phyloP scores from a whole-genome alignment of 2,329 filamentous ascomycete species.

The Cytospora leucostoma region DNA sequence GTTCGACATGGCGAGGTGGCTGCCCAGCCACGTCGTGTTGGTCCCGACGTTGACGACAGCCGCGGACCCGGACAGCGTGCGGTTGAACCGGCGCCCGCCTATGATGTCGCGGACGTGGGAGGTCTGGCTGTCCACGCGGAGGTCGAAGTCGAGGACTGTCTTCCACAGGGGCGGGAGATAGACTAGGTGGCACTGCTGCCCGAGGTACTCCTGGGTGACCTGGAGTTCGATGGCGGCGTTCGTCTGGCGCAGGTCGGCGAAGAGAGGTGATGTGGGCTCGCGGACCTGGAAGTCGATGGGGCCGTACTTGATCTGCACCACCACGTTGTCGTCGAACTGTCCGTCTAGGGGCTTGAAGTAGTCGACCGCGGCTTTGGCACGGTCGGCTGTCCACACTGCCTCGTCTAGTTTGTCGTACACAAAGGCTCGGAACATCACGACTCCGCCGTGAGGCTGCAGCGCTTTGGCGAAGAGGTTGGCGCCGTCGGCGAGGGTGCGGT shows the following conservation, averaged over 20 bases:
- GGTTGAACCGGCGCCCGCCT: constrained; percentile 59
- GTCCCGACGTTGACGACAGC: constrained; percentile 68
- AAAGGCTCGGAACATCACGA: constrained; percentile 72
- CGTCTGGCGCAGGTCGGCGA: constrained; percentile 51
- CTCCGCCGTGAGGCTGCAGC: constrained; percentile 58
- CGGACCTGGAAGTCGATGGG: constrained; percentile 75
- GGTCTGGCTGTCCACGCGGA: constrained; percentile 58
- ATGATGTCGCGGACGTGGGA: constrained; percentile 63
- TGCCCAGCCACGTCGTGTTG: constrained; percentile 68
- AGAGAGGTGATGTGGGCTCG: constrained; percentile 66
- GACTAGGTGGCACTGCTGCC: constrained; percentile 69
- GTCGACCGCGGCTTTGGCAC: constrained; percentile 69
- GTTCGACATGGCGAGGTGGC: constrained; percentile 70
- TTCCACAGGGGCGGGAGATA: constrained; percentile 71
- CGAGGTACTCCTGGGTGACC: constrained; percentile 70
- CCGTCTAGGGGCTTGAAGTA: constrained; percentile 66
- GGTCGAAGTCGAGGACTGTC: constrained; percentile 66
- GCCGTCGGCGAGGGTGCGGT: constrained; percentile 67
- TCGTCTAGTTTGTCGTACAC: constrained; percentile 65
- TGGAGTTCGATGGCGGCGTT: constrained; percentile 63
- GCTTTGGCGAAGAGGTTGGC: constrained; percentile 68
- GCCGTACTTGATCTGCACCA: constrained; percentile 74
- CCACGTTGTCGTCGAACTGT: constrained; percentile 68
- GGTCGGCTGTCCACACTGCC: constrained; percentile 64
- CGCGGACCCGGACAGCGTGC: constrained; percentile 61